A percentile compares a stretch with the other conserved stretches of the same genome.
Conservation (phyloP, 2,329 filamentous ascomycete species). For the Penicillium brevicompactum region DNA sequence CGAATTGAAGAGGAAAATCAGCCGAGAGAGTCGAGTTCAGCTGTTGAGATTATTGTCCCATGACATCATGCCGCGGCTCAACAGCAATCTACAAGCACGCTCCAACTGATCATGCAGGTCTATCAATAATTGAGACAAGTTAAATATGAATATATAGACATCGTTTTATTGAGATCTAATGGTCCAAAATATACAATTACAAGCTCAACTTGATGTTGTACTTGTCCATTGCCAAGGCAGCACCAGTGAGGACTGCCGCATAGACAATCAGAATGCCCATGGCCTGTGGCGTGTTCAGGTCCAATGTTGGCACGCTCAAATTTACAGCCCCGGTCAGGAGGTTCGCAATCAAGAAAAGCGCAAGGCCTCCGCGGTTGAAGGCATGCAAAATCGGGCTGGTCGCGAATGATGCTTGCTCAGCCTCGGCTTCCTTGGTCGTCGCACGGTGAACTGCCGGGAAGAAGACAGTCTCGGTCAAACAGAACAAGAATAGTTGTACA, state of each 20-base stretch:
- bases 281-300: slow-evolving; percentile 64
- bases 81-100: neutral
- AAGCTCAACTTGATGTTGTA: slow-evolving; percentile 38
- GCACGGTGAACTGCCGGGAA: slow-evolving; percentile 73
- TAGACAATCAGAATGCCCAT: slow-evolving; percentile 78
- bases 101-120: too few relatives aligned
- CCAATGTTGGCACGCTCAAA: slow-evolving; percentile 78
- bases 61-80: slow-evolving; percentile 20
- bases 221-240: slow-evolving; percentile 56
- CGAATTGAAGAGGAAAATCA: neutral
- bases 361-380: slow-evolving; percentile 86
- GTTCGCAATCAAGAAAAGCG: slow-evolving; percentile 84
- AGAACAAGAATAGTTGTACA: slow-evolving; percentile 77
- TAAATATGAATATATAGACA: neutral
- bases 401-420: slow-evolving; percentile 64
- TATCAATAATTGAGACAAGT: neutral
- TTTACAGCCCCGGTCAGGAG: slow-evolving; percentile 88
- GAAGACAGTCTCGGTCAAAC: slow-evolving; percentile 72
- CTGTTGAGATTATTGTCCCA: neutral
- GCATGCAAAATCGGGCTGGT: slow-evolving; percentile 81
- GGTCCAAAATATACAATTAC: slow-evolving; percentile 14
- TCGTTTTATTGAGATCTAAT: neutral
- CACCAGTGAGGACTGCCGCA: slow-evolving; percentile 64
- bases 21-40: neutral
- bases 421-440: slow-evolving; percentile 57